phyloP scores from a whole-genome alignment of 257 asterid genomes.

The Galeopsis tetrahit region DNA sequence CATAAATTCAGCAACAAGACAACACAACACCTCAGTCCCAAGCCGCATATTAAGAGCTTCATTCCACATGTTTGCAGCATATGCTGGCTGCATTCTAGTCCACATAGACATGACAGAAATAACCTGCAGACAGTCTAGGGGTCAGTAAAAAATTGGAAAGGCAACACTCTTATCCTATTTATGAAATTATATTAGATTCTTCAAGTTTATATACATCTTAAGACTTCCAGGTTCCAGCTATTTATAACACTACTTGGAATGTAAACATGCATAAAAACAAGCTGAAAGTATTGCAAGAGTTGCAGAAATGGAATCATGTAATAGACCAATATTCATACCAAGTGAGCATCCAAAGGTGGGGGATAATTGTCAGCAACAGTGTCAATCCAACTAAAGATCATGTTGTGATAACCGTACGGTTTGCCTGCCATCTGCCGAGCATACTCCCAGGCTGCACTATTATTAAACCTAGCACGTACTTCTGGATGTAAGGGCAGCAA shows the following conservation, averaged over 20 bases:
- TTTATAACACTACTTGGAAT: neutral
- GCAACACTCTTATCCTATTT: constrained; percentile 6
- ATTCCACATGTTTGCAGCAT: constrained; percentile 99
- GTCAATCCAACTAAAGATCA: constrained; percentile 99
- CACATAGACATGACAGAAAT: constrained; percentile 99
- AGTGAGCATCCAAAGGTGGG: constrained; percentile 99
- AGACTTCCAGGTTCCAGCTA: neutral
- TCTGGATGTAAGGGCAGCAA: constrained; percentile 91
- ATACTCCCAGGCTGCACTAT: constrained; percentile 92
- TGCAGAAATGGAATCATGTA: neutral
- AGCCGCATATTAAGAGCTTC: constrained; percentile 99
- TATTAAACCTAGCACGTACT: constrained; percentile 76
- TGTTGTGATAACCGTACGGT: constrained; percentile 98
- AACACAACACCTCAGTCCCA: constrained; percentile 76
- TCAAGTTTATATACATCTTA: neutral
- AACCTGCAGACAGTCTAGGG: constrained; percentile 58
- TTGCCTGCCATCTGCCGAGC: constrained; percentile 90
- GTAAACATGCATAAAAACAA: neutral
- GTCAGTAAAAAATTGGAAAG: constrained; percentile 29
- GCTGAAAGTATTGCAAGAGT: constrained; percentile 3
- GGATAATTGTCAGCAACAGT: constrained; percentile 94
- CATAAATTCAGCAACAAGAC: constrained; percentile 14
- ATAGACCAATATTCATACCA: constrained; percentile 53
- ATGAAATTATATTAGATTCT: neutral
- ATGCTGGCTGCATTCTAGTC: constrained; percentile 98